Base-by-base conservation (phyloP, 2,329 filamentous ascomycete species). In the Knoxdaviesia proteae region DNA sequence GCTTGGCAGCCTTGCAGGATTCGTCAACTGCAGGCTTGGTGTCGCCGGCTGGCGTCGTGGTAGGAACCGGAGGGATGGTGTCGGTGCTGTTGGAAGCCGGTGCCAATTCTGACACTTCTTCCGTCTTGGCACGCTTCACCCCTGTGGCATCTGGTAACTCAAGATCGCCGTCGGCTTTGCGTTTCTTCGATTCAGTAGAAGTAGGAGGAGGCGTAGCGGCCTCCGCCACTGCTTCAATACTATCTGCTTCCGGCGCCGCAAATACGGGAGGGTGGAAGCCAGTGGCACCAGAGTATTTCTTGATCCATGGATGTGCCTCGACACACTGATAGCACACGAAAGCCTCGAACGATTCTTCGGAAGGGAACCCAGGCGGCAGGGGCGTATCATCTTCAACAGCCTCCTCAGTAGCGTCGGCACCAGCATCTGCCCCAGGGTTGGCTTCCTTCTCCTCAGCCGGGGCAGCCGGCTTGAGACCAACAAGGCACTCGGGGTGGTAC, bases 281-380 rank as follows among this genome's bases (percentile, higher is more conserved):
- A 1, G 73, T 55, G 0, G 81, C 73, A 2, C 80, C 80, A 5
- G 83, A 86, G 55, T 96, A 96, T 48, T 68, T 67, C 61, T 88
- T 92, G 57, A 96, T 79, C 90, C 90, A 98, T 0, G 86, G 83
- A 51, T 86, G 74, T 1, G 84, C 74, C 36, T 87, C 77, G 9
- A 93, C 71, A 51, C 90, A 98, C 55, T 93, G 92, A 64, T 90
- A 94, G 64, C 90, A 98, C 35, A 98, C 70, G 53, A 96, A 80
- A 32, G 79, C 74, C 42, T 92, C 84, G 49, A 98, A 98, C 32
- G 80, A 76, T 32, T 94, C 84, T 52, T 96, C 88, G 0, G 70
- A 67, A 0, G 90, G 90, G 50, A 98, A 98, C 1, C 84, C 84
- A 0, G 80, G 75, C 0, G 88, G 88, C 44, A 84, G 64, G 1